Evolutionary conservation across 805 yeast genomes (phyloP).

Genomic region (Ogataea corticis): DNA sequence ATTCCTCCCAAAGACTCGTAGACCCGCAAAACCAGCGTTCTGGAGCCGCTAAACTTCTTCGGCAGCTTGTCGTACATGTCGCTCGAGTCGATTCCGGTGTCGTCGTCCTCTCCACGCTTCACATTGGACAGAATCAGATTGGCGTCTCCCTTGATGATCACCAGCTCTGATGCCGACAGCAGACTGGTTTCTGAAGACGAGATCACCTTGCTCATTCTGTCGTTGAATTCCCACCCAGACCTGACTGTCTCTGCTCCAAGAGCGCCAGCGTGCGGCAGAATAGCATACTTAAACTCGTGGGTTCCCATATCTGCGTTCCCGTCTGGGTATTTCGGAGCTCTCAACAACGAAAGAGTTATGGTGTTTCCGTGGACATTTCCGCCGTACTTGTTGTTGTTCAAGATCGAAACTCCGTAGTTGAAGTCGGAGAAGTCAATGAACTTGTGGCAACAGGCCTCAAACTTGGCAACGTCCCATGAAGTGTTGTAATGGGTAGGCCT

Average conservation of each 20-base stretch:
- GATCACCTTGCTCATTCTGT: constrained; percentile 33
- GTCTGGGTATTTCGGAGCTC: constrained; percentile 95
- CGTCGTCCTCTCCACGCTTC: constrained; percentile 91
- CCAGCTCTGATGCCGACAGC: constrained; percentile 15
- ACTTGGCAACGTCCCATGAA: constrained; percentile 94
- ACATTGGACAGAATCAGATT: constrained; percentile 71
- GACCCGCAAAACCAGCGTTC: constrained; percentile 66
- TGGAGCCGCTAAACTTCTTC: constrained; percentile 43
- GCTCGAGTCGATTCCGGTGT: constrained; percentile 41
- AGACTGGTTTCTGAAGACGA: constrained; percentile 8
- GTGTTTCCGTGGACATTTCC: constrained; percentile 91
- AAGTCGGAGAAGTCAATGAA: constrained; percentile 89
- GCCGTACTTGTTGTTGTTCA: constrained; percentile 89
- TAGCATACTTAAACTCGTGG: constrained; percentile 80
- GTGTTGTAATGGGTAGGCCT: constrained; percentile 96
- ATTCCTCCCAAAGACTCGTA: constrained; percentile 90
- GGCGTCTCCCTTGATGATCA: constrained; percentile 46
- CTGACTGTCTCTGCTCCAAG: constrained; percentile 65
- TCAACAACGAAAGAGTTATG: constrained; percentile 80
- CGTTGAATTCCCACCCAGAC: constrained; percentile 80
- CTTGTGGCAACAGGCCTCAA: constrained; percentile 93
- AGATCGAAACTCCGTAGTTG: constrained; percentile 80
- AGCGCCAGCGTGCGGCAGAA: constrained; percentile 78
- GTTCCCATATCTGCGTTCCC: constrained; percentile 91
- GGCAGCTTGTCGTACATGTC: constrained; percentile 35